Conservation (phyloP, 202 grass and related monocot species). For the Carex arenaria region DNA sequence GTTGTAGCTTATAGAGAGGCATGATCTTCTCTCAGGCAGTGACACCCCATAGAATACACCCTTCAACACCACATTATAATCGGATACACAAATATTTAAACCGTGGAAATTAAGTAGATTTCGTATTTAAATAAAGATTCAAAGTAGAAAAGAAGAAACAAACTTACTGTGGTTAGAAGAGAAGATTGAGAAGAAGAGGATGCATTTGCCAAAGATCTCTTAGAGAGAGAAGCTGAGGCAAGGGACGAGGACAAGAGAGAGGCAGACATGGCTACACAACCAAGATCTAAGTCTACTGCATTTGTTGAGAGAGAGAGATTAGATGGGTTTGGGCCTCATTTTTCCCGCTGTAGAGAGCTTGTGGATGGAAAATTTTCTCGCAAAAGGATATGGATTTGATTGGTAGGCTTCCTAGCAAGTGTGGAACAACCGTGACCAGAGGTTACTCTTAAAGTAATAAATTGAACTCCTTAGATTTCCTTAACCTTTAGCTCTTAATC, state of each 20-base stretch:
- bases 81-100: background rate
- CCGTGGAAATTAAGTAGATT: background rate
- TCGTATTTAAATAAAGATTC: background rate
- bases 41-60: slow-evolving; percentile 54
- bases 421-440: background rate
- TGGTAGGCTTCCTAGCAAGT: background rate
- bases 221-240: slow-evolving; percentile 42
- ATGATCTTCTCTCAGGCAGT: slow-evolving; percentile 41
- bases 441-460: too few relatives aligned
- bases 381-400: background rate
- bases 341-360: background rate
- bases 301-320: slow-evolving; percentile 2
- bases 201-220: slow-evolving; percentile 35
- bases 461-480: too few relatives aligned
- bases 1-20: background rate
- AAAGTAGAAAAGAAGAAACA: background rate
- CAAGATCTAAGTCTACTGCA: background rate
- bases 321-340: slow-evolving; percentile 9
- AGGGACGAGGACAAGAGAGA: slow-evolving; percentile 39
- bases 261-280: slow-evolving; percentile 42
- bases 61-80: slow-evolving; percentile 41
- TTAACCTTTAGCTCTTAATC: too few relatives aligned
- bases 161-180: slow-evolving; percentile 37
- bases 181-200: slow-evolving; percentile 31
- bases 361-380: background rate